Conservation (phyloP, 164 flowering plant species). For the Taxillus chinensis region DNA sequence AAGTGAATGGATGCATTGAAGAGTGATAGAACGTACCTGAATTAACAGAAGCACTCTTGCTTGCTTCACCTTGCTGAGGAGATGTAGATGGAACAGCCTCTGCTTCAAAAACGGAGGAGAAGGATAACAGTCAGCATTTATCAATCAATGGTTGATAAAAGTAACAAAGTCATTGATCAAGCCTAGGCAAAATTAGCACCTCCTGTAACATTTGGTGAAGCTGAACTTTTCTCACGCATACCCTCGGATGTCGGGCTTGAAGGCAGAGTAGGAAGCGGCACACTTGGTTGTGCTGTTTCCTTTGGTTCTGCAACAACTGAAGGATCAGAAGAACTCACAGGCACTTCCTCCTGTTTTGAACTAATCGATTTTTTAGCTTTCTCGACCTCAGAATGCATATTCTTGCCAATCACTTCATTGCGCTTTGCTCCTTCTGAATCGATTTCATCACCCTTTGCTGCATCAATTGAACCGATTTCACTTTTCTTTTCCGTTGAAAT, state of each 20-base stretch:
- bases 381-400: conserved; percentile 9
- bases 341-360: background rate
- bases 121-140: background rate
- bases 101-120: background rate
- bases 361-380: background rate
- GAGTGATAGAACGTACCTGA: conserved; percentile 9
- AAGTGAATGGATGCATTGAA: background rate
- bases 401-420: conserved; percentile 4
- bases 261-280: conserved; percentile 4
- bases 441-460: background rate
- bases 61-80: conserved; percentile 3
- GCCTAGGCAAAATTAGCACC: background rate
- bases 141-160: background rate
- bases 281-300: background rate
- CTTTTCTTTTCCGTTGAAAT: too few species aligned
- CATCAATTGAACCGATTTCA: too few species aligned
- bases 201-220: background rate
- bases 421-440: background rate
- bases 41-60: conserved; percentile 10
- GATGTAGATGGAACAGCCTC: background rate
- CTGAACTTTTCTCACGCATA: background rate
- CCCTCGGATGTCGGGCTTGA: background rate
- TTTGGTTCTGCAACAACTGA: conserved; percentile 3
- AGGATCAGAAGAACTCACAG: background rate
- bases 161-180: background rate